These are phyloP conservation scores for Erysimum cheiranthoides DNA, from an alignment of 345 rosid genomes.

Conservation along the genomic window DNA sequence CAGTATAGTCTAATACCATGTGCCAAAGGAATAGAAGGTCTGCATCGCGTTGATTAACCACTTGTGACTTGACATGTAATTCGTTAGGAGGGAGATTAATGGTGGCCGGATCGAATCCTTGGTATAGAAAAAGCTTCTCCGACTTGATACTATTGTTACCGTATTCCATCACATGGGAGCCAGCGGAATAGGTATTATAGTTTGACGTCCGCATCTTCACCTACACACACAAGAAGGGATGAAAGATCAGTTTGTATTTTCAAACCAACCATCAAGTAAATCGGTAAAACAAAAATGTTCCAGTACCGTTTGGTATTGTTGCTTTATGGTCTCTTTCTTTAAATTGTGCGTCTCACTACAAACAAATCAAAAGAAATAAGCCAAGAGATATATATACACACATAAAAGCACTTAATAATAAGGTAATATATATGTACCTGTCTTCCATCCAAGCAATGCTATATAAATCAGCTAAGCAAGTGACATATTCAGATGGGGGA, in stretches of 20 bases:
- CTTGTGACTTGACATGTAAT: constrained; percentile 16
- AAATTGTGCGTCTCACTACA: constrained; percentile 88
- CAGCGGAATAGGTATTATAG: constrained; percentile 52
- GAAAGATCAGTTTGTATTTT: background rate
- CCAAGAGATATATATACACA: background rate
- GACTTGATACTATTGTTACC: constrained; percentile 62
- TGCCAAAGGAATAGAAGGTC: constrained; percentile 93
- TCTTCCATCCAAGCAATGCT: constrained; percentile 99
- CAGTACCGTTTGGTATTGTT: constrained; percentile 66
- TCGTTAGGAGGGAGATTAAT: constrained; percentile 59
- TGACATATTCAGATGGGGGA: constrained; percentile 79
- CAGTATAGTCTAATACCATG: constrained; percentile 51
- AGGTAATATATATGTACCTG: constrained; percentile 51
- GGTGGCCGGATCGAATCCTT: constrained; percentile 79
- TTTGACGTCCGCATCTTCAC: constrained; percentile 86
- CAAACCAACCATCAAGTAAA: constrained; percentile 10
- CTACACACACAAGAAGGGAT: constrained; percentile 43
- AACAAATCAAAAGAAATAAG: constrained; percentile 5
- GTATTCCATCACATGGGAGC: constrained; percentile 97
- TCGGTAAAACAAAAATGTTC: background rate
- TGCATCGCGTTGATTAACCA: constrained; percentile 88
- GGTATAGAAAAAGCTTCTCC: constrained; percentile 77
- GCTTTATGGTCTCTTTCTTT: constrained; percentile 73
- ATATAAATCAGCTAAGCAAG: constrained; percentile 92
- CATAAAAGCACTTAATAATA: background rate